phyloP scores from a whole-genome alignment of 495 filamentous ascomycete genomes.

The Platismatia glauca region DNA sequence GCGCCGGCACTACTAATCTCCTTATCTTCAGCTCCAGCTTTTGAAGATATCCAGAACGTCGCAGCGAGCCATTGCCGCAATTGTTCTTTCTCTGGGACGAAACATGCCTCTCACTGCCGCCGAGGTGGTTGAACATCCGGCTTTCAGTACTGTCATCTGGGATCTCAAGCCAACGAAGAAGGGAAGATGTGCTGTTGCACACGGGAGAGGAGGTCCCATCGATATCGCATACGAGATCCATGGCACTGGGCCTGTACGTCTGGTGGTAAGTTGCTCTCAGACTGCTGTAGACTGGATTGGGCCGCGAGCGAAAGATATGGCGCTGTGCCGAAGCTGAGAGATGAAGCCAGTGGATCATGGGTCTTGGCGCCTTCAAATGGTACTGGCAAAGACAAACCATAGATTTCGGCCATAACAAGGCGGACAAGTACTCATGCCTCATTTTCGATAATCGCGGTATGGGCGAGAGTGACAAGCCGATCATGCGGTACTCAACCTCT shows the following conservation, averaged over 20 bases:
- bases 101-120: constrained; percentile 30
- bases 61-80: too few relatives aligned
- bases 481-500: constrained; percentile 58
- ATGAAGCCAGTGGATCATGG: constrained; percentile 48
- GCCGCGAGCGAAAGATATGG: too few relatives aligned
- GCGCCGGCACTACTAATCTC: too few relatives aligned
- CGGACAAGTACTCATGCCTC: constrained; percentile 55
- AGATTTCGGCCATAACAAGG: constrained; percentile 58
- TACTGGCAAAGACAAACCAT: constrained; percentile 69
- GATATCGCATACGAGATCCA: constrained; percentile 70
- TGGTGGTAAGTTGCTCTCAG: constrained; percentile 45
- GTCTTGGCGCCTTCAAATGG: constrained; percentile 51
- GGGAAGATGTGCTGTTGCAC: constrained; percentile 49
- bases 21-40: too few relatives aligned
- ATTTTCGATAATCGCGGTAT: constrained; percentile 67
- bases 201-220: constrained; percentile 55
- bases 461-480: constrained; percentile 64
- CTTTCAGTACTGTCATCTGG: constrained; percentile 46
- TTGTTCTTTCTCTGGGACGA: not conserved
- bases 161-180: constrained; percentile 49
- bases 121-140: constrained; percentile 40
- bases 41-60: too few relatives aligned
- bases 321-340: not conserved
- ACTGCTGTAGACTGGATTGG: not conserved
- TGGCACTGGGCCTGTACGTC: constrained; percentile 57